Conservation (phyloP, 148 eudicot species). For the Cornus kousa region DNA sequence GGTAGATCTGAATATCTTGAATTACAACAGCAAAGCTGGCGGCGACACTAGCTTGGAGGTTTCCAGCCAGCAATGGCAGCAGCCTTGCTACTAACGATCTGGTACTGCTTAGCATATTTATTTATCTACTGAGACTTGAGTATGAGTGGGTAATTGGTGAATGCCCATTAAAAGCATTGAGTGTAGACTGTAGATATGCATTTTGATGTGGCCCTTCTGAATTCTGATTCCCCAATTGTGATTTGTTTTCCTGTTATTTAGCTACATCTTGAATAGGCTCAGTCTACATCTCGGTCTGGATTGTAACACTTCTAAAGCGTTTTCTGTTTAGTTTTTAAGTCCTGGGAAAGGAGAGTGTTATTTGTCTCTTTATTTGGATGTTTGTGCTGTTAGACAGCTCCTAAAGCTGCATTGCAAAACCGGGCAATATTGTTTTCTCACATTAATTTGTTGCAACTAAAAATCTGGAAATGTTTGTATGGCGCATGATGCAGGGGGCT, state of each 20-base stretch:
- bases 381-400: neutral
- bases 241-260: neutral
- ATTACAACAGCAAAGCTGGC: slow-evolving; percentile 53
- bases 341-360: neutral
- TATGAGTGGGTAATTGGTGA: neutral
- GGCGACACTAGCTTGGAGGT: slow-evolving; percentile 69
- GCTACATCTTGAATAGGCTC: neutral
- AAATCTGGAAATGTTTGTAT: neutral
- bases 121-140: neutral
- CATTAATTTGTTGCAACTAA: neutral
- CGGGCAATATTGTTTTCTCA: neutral
- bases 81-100: slow-evolving; percentile 53
- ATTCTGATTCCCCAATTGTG: neutral
- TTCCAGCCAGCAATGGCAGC: slow-evolving; percentile 65
- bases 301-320: neutral
- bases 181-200: neutral
- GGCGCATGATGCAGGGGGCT: neutral
- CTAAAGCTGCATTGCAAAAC: neutral
- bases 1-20: slow-evolving; percentile 26
- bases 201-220: neutral
- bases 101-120: slow-evolving; percentile 37
- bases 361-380: neutral
- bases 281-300: neutral
- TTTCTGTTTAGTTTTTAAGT: neutral
- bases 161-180: neutral